Evolutionary conservation across 495 filamentous ascomycete species (phyloP).

Genomic region (Xylaria curta): DNA sequence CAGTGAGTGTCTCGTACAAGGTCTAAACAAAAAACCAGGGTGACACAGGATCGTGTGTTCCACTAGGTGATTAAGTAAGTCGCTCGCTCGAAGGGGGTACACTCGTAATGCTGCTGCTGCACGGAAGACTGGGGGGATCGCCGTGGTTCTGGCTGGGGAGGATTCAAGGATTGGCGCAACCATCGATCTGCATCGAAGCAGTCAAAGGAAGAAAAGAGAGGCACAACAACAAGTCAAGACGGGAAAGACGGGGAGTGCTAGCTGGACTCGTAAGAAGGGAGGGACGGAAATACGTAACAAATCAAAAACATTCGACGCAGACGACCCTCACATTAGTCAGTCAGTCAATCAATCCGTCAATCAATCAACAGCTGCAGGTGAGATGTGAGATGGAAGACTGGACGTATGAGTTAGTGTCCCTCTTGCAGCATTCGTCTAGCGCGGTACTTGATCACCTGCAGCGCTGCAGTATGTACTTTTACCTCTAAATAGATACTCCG

Average conservation of each 20-base stretch:
- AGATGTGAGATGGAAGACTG: constrained; percentile 14
- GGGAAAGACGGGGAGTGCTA: background rate
- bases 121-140: background rate
- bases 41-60: background rate
- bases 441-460: background rate
- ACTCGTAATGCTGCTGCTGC: background rate
- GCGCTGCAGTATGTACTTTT: constrained; percentile 1
- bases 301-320: constrained; percentile 11
- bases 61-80: background rate
- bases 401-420: background rate
- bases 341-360: background rate
- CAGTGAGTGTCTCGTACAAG: background rate
- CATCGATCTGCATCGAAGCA: constrained; percentile 4
- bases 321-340: background rate
- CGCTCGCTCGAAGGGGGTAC: background rate
- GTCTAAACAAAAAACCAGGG: background rate
- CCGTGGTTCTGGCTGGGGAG: background rate
- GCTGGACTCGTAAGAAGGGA: background rate
- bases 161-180: constrained; percentile 24
- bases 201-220: background rate
- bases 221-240: background rate
- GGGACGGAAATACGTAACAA: background rate
- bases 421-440: constrained; percentile 9
- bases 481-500: background rate
- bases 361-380: constrained; percentile 5